Base-by-base conservation (phyloP, 768 basidiomycete species). In the Megacollybia marginata region DNA sequence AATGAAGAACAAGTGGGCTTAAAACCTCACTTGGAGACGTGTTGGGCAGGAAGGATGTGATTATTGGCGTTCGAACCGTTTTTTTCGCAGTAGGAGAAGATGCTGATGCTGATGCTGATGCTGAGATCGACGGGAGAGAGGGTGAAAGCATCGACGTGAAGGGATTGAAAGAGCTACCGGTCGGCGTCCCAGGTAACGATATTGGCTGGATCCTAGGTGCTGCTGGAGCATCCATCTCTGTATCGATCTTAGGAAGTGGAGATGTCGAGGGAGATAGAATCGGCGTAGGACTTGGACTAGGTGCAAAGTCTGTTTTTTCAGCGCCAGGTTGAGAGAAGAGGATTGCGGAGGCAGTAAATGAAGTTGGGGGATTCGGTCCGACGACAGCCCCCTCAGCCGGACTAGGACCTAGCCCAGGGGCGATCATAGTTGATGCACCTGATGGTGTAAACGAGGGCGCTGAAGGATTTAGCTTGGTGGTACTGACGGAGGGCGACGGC, bases 101-200 rank as follows among this genome's bases (percentile, higher is more conserved):
- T 69, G 56, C 11, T 66, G 65, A 44, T 67, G 70, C 40, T 38
- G 15, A n/a, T 48, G 23, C 49, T 13, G 59, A 57, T 10, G 62
- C 65, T 44, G 57, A 55, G 49, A 2, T 28, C 23, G 23, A 28
- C 2, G 23, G 23, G 23, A 28, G 23, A 28, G 23, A 28, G 23
- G 23, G 23, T 28, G 23, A 28, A 28, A 28, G 23, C 4, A 28
- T 28, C 23, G 23, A 28, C 23, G 23, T 28, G 23, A 28, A 28
- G 23, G 23, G 23, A 28, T 28, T 28, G 23, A 28, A 28, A 6
- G 23, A 28, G 23, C 4, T 28, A 9, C 63, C 56, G 16, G 68
- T 69, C 4, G 77, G 75, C 1, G 76, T 78, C 0, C 70, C 61
- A 5, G 75, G 76, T 2, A 78, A 63, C 7, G 78, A 73, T 33